Percentiles rank a stretch among this genome's conserved stretches.
phyloP scores from a whole-genome alignment of 2,329 filamentous ascomycete genomes.

The Furcasterigmium sp. region DNA sequence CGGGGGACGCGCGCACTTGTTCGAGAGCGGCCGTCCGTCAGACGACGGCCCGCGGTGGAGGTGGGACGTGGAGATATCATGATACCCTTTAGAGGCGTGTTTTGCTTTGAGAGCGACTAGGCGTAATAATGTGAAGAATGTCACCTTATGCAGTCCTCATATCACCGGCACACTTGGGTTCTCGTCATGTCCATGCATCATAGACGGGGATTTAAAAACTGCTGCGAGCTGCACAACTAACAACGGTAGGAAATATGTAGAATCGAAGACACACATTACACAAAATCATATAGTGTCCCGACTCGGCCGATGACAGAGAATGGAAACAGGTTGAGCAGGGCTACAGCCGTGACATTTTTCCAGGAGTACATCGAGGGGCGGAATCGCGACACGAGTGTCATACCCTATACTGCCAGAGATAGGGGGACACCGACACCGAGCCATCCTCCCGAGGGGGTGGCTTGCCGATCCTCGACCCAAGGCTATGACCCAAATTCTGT shows the following conservation, averaged over 20 bases:
- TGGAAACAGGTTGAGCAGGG: neutral
- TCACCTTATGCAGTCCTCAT: too few species aligned
- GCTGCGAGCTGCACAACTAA: too few species aligned
- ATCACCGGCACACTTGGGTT: too few species aligned
- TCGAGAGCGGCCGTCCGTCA: too few species aligned
- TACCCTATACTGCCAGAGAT: slow-evolving; percentile 1
- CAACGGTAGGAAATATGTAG: neutral
- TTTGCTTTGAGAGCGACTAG: neutral
- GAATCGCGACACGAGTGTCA: neutral
- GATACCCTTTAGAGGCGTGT: slow-evolving; percentile 19
- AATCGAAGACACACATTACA: slow-evolving; percentile 3
- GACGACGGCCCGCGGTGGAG: too few species aligned
- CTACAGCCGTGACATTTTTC: neutral
- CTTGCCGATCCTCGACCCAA: neutral
- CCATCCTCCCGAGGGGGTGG: neutral
- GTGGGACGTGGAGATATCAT: slow-evolving; percentile 8
- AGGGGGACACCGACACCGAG: neutral
- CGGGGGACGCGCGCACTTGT: too few species aligned
- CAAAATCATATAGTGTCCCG: neutral
- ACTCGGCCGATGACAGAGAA: too few species aligned
- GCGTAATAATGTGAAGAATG: too few species aligned
- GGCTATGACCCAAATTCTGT: too few species aligned
- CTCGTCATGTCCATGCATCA: too few species aligned
- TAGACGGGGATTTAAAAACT: too few species aligned
- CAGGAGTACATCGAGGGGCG: neutral